Conservation (phyloP, 2,329 filamentous ascomycete genomes). For the Trichoderma sp. region DNA sequence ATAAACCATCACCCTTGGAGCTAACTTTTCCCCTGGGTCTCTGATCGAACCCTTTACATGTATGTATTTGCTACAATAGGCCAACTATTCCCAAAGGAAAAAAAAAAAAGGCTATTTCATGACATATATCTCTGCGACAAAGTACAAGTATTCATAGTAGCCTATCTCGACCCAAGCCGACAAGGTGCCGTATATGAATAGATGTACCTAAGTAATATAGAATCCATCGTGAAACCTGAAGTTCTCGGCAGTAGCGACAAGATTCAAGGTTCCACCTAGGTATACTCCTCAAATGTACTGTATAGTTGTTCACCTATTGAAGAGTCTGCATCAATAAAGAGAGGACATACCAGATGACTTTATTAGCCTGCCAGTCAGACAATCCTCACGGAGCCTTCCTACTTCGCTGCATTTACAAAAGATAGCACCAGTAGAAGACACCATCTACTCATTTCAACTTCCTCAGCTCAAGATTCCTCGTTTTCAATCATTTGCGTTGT, state of each 20-base stretch:
- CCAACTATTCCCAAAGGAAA: too few species aligned
- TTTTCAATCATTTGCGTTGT: accelerated
- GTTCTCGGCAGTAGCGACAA: not conserved
- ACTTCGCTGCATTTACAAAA: not conserved
- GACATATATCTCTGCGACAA: not conserved
- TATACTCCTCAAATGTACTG: too few species aligned
- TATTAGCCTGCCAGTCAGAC: not conserved
- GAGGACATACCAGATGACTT: not conserved
- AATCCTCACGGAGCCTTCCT: not conserved
- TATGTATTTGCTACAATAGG: too few species aligned
- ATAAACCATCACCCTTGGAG: too few species aligned
- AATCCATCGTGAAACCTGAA: not conserved
- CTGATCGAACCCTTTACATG: too few species aligned
- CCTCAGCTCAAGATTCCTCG: too few species aligned
- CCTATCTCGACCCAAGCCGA: not conserved
- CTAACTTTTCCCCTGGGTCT: too few species aligned
- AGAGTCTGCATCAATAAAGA: not conserved
- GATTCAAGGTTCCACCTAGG: not conserved
- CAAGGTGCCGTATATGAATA: not conserved
- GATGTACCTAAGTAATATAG: too few species aligned
- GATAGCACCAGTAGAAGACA: not conserved
- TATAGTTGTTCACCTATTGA: not conserved
- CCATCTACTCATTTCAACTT: not conserved
- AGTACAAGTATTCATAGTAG: not conserved
- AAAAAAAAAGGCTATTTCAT: not conserved